phyloP scores from a whole-genome alignment of 805 yeast genomes.

The Lachancea cidri region DNA sequence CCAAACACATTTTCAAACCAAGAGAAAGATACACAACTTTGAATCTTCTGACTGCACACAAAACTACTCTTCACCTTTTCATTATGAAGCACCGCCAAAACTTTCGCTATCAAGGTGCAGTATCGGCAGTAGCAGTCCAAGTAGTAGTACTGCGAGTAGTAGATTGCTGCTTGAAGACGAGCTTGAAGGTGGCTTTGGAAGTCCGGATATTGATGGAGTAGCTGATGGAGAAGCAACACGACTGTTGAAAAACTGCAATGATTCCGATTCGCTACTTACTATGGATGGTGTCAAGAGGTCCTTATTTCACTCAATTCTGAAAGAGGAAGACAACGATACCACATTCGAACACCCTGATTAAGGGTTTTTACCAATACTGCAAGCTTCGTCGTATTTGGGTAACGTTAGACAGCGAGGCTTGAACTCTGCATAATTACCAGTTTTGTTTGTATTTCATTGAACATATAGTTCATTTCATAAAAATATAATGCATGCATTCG shows the following conservation, averaged over 20 bases:
- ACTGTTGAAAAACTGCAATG: neutral
- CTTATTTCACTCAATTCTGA: slow-evolving; percentile 14
- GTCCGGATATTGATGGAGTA: slow-evolving; percentile 8
- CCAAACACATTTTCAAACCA: neutral
- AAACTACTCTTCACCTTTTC: slow-evolving; percentile 9
- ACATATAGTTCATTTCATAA: neutral
- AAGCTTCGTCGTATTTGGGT: too few species aligned
- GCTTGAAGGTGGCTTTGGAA: slow-evolving; percentile 14
- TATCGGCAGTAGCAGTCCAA: slow-evolving; percentile 11
- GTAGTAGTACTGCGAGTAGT: slow-evolving; percentile 10
- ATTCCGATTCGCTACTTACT: slow-evolving; percentile 5
- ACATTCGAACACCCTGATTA: neutral
- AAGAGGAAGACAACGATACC: slow-evolving; percentile 15
- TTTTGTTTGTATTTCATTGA: neutral
- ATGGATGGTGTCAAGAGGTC: slow-evolving; percentile 14
- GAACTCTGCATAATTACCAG: neutral
- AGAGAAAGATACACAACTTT: neutral
- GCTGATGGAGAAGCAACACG: slow-evolving; percentile 19
- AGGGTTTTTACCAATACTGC: too few species aligned
- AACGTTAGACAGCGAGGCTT: too few species aligned
- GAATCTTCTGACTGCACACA: slow-evolving; percentile 1
- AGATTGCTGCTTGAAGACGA: slow-evolving; percentile 18
- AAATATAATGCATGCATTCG: neutral
- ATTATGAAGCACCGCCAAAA: slow-evolving; percentile 27
- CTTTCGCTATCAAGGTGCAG: slow-evolving; percentile 17